These are phyloP conservation scores for Penicillium bialowiezense DNA, from an alignment of 495 filamentous ascomycete genomes.

Conservation along the genomic window DNA sequence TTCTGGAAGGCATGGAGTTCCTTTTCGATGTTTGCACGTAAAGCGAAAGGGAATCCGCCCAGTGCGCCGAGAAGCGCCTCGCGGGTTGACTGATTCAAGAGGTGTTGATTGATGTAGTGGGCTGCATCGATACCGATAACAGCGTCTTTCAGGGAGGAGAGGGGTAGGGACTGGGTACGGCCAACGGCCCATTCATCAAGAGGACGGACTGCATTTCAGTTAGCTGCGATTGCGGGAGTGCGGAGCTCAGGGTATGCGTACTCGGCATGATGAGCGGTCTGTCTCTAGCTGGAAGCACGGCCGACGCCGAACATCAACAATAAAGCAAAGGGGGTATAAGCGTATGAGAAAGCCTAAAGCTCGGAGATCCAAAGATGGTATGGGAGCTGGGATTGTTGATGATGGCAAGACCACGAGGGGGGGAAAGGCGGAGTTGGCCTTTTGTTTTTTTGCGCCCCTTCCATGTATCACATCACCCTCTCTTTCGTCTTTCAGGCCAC, in stretches of 20 bases:
- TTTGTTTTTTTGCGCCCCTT: slow-evolving; percentile 11
- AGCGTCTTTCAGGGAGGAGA: slow-evolving; percentile 65
- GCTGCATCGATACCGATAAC: slow-evolving; percentile 85
- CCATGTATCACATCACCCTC: background rate
- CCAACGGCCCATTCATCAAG: slow-evolving; percentile 57
- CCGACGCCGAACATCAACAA: slow-evolving; percentile 33
- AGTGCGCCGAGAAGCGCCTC: slow-evolving; percentile 89
- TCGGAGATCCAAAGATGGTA: slow-evolving; percentile 10
- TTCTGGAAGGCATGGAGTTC: slow-evolving; percentile 67
- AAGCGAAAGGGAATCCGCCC: slow-evolving; percentile 80
- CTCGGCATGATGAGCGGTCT: slow-evolving; percentile 44
- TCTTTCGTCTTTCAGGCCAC: too few species aligned
- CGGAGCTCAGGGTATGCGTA: slow-evolving; percentile 18
- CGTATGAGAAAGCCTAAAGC: slow-evolving; percentile 6
- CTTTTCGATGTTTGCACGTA: slow-evolving; percentile 65
- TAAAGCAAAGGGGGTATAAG: slow-evolving; percentile 3
- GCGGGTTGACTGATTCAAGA: slow-evolving; percentile 61
- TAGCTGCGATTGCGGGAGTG: slow-evolving; percentile 6
- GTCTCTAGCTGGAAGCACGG: slow-evolving; percentile 27
- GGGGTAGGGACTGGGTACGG: slow-evolving; percentile 51
- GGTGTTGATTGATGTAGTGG: slow-evolving; percentile 76
- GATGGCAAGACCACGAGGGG: slow-evolving; percentile 17
- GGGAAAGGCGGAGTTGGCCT: slow-evolving; percentile 21
- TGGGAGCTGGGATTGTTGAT: slow-evolving; percentile 8
- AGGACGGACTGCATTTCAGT: slow-evolving; percentile 45